A percentile compares a stretch with the other conserved stretches of the same genome.
Conservation (phyloP, 495 filamentous ascomycete species). For the Penicillium soppii region DNA sequence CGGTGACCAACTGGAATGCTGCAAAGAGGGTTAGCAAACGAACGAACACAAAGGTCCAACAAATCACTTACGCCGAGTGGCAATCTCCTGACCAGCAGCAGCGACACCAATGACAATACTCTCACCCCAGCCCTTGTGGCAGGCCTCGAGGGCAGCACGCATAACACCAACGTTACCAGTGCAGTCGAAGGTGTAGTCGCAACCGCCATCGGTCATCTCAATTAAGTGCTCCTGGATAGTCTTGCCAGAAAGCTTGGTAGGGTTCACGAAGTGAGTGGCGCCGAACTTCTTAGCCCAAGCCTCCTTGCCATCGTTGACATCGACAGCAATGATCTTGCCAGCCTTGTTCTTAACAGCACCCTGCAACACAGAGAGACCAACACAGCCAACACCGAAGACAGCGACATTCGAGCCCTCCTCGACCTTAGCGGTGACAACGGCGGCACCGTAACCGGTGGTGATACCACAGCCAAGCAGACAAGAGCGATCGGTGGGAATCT, state of each 20-base stretch:
- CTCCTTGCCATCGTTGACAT: constrained; percentile 92
- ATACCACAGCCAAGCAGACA: constrained; percentile 97
- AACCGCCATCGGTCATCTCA: constrained; percentile 98
- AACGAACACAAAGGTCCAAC: constrained; percentile 5
- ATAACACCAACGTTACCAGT: constrained; percentile 96
- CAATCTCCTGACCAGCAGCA: constrained; percentile 95
- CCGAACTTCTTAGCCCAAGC: constrained; percentile 91
- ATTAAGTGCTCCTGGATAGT: constrained; percentile 86
- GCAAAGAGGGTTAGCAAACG: not conserved
- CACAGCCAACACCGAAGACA: constrained; percentile 93
- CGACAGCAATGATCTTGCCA: constrained; percentile 88
- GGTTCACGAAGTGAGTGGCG: constrained; percentile 96
- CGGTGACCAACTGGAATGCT: constrained; percentile 99
- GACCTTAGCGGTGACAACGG: constrained; percentile 85
- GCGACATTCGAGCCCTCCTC: constrained; percentile 90
- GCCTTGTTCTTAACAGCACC: constrained; percentile 88
- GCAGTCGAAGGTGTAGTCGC: constrained; percentile 99
- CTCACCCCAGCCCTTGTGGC: constrained; percentile 99
- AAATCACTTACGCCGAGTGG: constrained; percentile 79
- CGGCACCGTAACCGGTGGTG: constrained; percentile 96
- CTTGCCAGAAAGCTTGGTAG: constrained; percentile 70
- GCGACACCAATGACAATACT: constrained; percentile 97
- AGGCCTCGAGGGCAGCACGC: constrained; percentile 93
- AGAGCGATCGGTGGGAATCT: constrained; percentile 93
- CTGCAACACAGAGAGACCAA: constrained; percentile 92